A percentile compares a stretch with the other conserved stretches of the same genome.
These are phyloP conservation scores for Coprinopsis strossmayeri DNA, from an alignment of 768 basidiomycete species.

Conservation along the genomic window DNA sequence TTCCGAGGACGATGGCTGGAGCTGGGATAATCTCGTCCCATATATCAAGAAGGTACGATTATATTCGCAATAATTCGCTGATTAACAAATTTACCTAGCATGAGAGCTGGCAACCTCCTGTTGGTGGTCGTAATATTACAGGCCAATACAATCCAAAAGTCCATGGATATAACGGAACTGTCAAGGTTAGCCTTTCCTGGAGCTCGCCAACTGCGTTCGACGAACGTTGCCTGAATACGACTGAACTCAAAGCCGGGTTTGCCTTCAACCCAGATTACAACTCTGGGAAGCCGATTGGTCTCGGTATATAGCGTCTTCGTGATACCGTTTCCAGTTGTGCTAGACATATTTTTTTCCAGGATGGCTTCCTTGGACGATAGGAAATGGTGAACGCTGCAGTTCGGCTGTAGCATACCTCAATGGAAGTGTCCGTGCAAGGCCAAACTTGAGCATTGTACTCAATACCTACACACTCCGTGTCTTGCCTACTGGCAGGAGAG, in stretches of 20 bases:
- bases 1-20: conserved; percentile 6
- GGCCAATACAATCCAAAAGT: conserved; percentile 30
- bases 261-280: conserved; percentile 22
- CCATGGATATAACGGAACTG: conserved; percentile 28
- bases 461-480: conserved; percentile 24
- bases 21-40: not conserved
- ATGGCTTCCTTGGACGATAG: conserved; percentile 20
- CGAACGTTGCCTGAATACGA: conserved; percentile 20
- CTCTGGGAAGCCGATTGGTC: conserved; percentile 23
- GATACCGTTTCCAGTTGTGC: too few relatives aligned
- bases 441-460: conserved; percentile 26
- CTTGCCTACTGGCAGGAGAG: conserved; percentile 5
- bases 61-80: too few relatives aligned
- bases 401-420: conserved; percentile 25
- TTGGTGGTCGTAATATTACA: conserved; percentile 29
- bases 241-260: conserved; percentile 19
- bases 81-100: too few relatives aligned
- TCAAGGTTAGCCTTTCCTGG: conserved; percentile 26
- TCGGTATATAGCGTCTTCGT: too few relatives aligned
- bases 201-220: conserved; percentile 23
- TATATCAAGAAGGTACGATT: not conserved
- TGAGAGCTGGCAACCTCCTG: conserved; percentile 29
- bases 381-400: conserved; percentile 22
- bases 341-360: too few relatives aligned
- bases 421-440: conserved; percentile 15